Base-by-base conservation (phyloP, 805 yeast genomes). In the Ogataea methanolica region DNA sequence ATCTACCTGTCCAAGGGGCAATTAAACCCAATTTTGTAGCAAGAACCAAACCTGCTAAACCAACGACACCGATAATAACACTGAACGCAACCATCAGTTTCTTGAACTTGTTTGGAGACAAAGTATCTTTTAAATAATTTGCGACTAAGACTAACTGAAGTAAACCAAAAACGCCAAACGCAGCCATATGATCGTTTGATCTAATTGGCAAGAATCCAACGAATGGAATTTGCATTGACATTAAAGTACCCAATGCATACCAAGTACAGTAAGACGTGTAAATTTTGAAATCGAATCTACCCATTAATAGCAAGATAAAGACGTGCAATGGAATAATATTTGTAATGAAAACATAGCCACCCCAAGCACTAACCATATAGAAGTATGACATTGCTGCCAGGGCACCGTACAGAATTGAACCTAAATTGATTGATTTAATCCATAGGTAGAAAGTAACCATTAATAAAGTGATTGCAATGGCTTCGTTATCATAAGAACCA, bases 361-460 rank as follows among this genome's bases (percentile, higher is more conserved):
- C 99, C 97, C 99, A 91, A 12, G 99, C 99, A 42, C 96, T 83
- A 44, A 94, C 99, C 99, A 94, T 94, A 76, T 94, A 94, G 70
- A 95, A 94, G 73, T 95, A 94, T 59, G 83, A 85, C 33, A 89
- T 65, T 1, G 99, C 96, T 29, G 97, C 82, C 57, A 85, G 71
- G 2, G 92, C 74, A 11, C 89, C 94, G 74, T 83, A 88, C 55
- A 88, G 76, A 16, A 91, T 82, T 1, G 96, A 88, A 41, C 99
- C 99, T 36, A 85, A 74, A 68, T 92, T 92, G 68, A 88, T 79
- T 12, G 97, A 85, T 71, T 90, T 91, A 69, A 94, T 85, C 99
- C 99, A 94, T 50, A 89, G 77, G 75, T 82, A 91, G 67, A 95
- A 94, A 6, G 99, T 88, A 34, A 91, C 86, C 97, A 95, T 89